Percentiles rank a stretch among this genome's conserved stretches.
Evolutionary conservation across 2,329 filamentous ascomycete species (phyloP).

Genomic region (Sporothrix inflata): DNA sequence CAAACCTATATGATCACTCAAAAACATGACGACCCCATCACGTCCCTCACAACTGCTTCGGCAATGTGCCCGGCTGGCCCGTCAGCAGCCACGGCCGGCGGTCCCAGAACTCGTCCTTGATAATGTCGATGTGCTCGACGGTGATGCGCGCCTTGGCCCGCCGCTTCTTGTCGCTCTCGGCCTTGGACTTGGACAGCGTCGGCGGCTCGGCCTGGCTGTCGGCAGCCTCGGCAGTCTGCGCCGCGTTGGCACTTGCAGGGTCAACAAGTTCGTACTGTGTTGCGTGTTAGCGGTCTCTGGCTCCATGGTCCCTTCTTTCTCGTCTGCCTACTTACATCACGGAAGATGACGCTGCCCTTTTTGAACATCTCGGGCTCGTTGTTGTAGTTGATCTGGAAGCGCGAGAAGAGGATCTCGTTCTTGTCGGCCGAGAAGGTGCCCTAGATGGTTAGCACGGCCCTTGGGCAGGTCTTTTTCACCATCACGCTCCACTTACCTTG

Average conservation of each 20-base stretch:
- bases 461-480: not conserved
- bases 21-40: constrained; percentile 18
- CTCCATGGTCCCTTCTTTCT: too few relatives aligned
- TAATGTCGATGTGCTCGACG: constrained; percentile 88
- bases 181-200: constrained; percentile 74
- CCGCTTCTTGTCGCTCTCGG: constrained; percentile 80
- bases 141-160: constrained; percentile 79
- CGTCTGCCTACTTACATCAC: constrained; percentile 64
- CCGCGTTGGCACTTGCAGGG: constrained; percentile 52
- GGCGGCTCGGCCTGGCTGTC: constrained; percentile 57
- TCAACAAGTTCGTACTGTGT: constrained; percentile 71
- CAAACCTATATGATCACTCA: constrained; percentile 30
- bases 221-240: constrained; percentile 49
- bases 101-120: constrained; percentile 94
- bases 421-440: constrained; percentile 86
- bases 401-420: constrained; percentile 90
- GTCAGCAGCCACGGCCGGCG: constrained; percentile 81
- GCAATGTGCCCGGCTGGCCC: constrained; percentile 71
- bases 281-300: too few relatives aligned
- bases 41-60: constrained; percentile 51
- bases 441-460: constrained; percentile 45
- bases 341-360: constrained; percentile 89
- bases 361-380: constrained; percentile 90
- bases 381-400: constrained; percentile 95
- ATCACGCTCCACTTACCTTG: constrained; percentile 54